Conservation (phyloP, 176 grass and related monocot genomes). For the Lolium multiflorum region DNA sequence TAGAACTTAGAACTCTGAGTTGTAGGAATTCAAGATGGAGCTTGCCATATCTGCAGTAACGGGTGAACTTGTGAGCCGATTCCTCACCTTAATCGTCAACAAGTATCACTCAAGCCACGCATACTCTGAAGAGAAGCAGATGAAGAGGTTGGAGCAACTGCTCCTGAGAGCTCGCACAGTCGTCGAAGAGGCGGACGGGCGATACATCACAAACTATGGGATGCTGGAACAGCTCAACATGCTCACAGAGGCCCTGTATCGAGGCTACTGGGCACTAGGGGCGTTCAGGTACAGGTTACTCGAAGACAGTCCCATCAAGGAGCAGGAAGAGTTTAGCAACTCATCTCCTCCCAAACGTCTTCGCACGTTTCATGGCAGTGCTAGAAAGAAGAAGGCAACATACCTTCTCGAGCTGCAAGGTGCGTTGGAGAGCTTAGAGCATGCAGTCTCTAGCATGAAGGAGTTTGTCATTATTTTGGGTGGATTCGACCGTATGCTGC, state of each 20-base stretch:
- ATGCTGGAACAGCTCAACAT: constrained; percentile 1
- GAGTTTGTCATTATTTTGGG: neutral
- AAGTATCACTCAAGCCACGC: neutral
- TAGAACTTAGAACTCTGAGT: neutral
- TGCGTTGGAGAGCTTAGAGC: neutral
- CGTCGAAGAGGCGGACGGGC: neutral
- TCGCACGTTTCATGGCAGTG: neutral
- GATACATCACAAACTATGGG: neutral
- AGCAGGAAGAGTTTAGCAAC: neutral
- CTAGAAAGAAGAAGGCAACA: neutral
- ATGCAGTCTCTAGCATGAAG: neutral
- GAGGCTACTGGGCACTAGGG: neutral
- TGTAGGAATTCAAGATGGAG: neutral
- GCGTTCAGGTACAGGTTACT: neutral
- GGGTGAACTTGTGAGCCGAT: neutral
- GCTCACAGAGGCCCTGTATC: constrained; percentile 1
- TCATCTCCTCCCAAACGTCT: neutral
- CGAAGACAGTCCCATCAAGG: neutral
- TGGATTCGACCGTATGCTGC: too few relatives aligned
- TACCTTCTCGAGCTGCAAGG: neutral
- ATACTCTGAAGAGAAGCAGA: neutral
- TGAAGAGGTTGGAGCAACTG: neutral
- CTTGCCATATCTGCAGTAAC: constrained; percentile 4
- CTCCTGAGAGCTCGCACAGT: neutral
- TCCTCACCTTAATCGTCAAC: neutral